Evolutionary conservation across 805 yeast species (phyloP), one percentile per base, ranked within the genome.

Genomic region (Starmerella floris): DNA sequence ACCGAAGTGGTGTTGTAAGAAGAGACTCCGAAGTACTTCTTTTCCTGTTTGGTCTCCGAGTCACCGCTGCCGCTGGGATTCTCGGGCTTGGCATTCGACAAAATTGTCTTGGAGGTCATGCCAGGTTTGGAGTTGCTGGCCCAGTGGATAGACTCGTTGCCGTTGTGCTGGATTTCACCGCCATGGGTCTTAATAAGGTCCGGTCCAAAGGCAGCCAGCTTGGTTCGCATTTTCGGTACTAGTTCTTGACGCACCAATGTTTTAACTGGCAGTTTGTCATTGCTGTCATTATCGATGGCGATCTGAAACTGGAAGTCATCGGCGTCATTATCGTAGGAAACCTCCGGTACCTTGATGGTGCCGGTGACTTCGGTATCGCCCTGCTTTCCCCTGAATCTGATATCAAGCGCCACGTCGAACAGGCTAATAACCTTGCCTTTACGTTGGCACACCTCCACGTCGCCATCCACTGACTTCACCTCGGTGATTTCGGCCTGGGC

Each of bases 401-500:
- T 58, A 2, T 72, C 76, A 38, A 87, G 47, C 48, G 76, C 72
- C 58, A 91, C 66, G 56, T 91, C 98, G 61, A 84, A 91, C 45
- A 91, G 64, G 4, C 94, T 81, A 54, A 91, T 87, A 22, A 88
- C 93, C 61, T 88, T 87, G 15, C 99, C 98, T 62, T 91, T 91
- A 55, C 98, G 76, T 66, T 91, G 98, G 52, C 84, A 80, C 25
- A 91, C 97, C 58, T 87, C 98, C 51, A 87, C 94, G 55, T 91
- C 99, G 41, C 99, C 99, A 55, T 83, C 94, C 19, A 88, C 69
- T 16, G 73, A 64, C 17, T 76, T 71, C 15, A 82, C 65, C 22
- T 63, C 50, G 13, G 66, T 57, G 20, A 77, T 64, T 36, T 52
- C 51, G 25, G 53, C 48, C 25, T 43, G 43, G 8, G 52, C 56